Conservation (phyloP, 176 grass and related monocot species). For the Olyra latifolia region DNA sequence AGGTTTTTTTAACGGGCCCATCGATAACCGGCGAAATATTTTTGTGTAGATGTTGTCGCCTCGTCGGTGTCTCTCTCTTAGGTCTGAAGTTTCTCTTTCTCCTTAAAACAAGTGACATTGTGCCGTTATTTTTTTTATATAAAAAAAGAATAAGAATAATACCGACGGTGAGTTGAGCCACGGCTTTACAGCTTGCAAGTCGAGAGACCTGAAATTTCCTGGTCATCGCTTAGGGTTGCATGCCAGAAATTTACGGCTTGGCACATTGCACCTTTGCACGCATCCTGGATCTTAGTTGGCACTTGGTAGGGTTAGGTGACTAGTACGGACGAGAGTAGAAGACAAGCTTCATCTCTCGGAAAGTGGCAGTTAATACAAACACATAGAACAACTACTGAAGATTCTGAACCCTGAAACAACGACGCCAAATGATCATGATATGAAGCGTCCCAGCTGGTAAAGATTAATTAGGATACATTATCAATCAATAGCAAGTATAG, state of each 20-base stretch:
- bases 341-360: conserved; percentile 21
- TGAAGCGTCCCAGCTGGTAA: not conserved
- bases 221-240: not conserved
- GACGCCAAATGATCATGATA: not conserved
- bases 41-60: no score
- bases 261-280: not conserved
- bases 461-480: conserved; percentile 22
- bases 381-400: not conserved
- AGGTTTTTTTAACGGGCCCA: no score
- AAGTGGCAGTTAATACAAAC: not conserved
- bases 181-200: not conserved
- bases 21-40: no score
- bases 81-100: no score
- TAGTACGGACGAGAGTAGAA: not conserved
- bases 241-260: not conserved
- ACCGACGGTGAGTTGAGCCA: not conserved
- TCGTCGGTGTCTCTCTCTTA: no score
- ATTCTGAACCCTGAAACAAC: not conserved
- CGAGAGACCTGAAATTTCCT: not conserved
- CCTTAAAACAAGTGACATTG: no score
- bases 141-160: no score
- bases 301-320: conserved; percentile 31
- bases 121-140: no score
- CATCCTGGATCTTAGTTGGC: conserved; percentile 31
- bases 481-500: not conserved